These are phyloP conservation scores for Quercus berberidifolia DNA, from an alignment of 306 rosid species.

Conservation along the genomic window DNA sequence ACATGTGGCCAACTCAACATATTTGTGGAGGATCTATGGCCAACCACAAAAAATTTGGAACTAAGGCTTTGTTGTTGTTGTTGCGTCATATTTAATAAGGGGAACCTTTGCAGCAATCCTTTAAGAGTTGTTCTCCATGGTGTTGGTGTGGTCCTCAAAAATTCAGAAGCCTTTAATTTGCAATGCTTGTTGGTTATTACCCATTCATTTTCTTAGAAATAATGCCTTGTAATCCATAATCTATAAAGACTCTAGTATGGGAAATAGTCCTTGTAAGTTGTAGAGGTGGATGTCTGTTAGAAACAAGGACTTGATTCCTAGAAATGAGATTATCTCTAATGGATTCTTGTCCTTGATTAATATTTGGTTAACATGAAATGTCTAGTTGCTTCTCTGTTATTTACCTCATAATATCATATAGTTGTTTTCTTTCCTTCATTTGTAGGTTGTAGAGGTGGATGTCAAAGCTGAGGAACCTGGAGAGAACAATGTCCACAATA, in stretches of 20 bases:
- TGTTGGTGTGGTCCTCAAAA: background rate
- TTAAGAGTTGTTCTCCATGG: background rate
- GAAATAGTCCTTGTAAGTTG: slow-evolving; percentile 33
- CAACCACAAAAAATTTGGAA: too few species aligned
- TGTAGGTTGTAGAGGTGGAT: slow-evolving; percentile 79
- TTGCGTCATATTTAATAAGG: background rate
- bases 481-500: slow-evolving; percentile 66
- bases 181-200: background rate
- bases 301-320: background rate
- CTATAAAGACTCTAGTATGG: background rate
- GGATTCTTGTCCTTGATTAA: background rate
- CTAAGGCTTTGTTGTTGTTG: too few species aligned
- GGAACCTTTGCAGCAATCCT: background rate
- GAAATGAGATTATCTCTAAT: background rate
- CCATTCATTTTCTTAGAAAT: background rate
- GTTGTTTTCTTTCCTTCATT: slow-evolving; percentile 4
- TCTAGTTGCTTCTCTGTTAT: background rate
- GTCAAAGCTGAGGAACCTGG: slow-evolving; percentile 80
- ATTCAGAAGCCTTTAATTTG: background rate
- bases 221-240: background rate
- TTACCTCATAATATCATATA: background rate
- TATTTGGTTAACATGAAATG: background rate
- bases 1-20: too few species aligned
- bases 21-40: too few species aligned
- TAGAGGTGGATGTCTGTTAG: slow-evolving; percentile 54